These are phyloP conservation scores for Candida michaelii DNA, from an alignment of 805 yeast species.

Conservation along the genomic window DNA sequence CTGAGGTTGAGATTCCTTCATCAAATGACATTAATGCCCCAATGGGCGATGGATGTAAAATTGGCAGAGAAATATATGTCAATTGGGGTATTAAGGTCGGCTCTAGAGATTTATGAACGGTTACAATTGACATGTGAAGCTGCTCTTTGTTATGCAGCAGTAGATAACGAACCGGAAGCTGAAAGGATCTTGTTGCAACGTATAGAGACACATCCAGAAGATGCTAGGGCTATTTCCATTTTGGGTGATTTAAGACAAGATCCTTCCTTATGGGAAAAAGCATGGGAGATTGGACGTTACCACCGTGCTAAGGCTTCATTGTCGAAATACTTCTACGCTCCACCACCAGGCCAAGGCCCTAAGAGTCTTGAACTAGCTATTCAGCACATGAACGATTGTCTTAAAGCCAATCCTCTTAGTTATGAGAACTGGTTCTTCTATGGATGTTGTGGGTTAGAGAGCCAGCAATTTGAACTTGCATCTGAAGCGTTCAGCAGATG, in stretches of 20 bases:
- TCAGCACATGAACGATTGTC: conserved; percentile 69
- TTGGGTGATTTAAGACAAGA: conserved; percentile 83
- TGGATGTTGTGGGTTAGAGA: conserved; percentile 85
- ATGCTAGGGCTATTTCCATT: conserved; percentile 80
- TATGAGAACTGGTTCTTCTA: conserved; percentile 88
- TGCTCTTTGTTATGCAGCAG: conserved; percentile 87
- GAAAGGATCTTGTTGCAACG: conserved; percentile 55
- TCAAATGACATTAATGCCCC: conserved; percentile 73
- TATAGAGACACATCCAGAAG: conserved; percentile 58
- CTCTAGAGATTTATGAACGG: conserved; percentile 84
- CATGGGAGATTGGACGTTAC: conserved; percentile 85
- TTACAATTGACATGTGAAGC: conserved; percentile 75
- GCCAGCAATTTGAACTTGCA: conserved; percentile 68
- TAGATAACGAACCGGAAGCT: conserved; percentile 72
- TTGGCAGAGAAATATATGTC: conserved; percentile 87
- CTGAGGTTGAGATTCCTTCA: conserved; percentile 68
- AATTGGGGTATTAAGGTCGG: conserved; percentile 80
- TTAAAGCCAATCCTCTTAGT: conserved; percentile 69
- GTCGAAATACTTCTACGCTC: conserved; percentile 67
- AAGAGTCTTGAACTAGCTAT: conserved; percentile 57
- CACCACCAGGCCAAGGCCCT: conserved; percentile 55
- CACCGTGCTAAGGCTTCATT: conserved; percentile 84
- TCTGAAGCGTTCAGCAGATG: conserved; percentile 92
- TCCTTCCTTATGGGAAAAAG: conserved; percentile 73
- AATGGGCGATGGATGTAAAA: conserved; percentile 78